Percentiles rank a stretch among this genome's conserved stretches.
Conservation (phyloP, 805 yeast genomes). For the Candida sonorensis region DNA sequence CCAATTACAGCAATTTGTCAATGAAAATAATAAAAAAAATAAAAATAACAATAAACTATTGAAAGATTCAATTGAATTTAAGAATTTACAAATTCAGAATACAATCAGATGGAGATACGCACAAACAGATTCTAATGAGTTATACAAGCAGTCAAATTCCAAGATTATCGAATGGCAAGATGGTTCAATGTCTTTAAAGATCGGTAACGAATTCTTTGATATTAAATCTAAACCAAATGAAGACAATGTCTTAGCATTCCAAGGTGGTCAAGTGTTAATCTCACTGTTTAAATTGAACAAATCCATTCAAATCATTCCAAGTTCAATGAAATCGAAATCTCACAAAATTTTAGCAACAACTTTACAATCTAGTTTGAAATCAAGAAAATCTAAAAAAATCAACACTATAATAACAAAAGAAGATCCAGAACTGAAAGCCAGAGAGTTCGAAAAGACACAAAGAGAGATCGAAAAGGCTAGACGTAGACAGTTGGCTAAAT, state of each 20-base stretch:
- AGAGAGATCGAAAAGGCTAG: slow-evolving; percentile 57
- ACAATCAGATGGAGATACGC: slow-evolving; percentile 94
- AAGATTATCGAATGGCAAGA: slow-evolving; percentile 93
- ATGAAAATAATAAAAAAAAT: slow-evolving; percentile 28
- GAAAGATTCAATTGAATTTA: slow-evolving; percentile 38
- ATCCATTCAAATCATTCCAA: slow-evolving; percentile 72
- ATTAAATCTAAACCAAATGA: slow-evolving; percentile 55
- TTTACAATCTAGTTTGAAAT: slow-evolving; percentile 42
- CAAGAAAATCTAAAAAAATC: slow-evolving; percentile 38
- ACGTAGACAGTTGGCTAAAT: slow-evolving; percentile 50
- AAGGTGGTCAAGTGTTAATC: slow-evolving; percentile 63
- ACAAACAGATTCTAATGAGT: slow-evolving; percentile 59
- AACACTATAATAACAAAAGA: slow-evolving; percentile 44
- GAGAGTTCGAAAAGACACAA: slow-evolving; percentile 60
- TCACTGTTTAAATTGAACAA: slow-evolving; percentile 60
- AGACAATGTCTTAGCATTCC: slow-evolving; percentile 70
- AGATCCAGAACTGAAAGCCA: slow-evolving; percentile 68
- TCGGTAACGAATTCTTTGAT: slow-evolving; percentile 86
- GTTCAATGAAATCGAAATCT: slow-evolving; percentile 81
- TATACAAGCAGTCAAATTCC: slow-evolving; percentile 81
- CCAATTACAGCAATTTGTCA: slow-evolving; percentile 43
- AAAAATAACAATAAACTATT: slow-evolving; percentile 39
- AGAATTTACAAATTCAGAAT: slow-evolving; percentile 35
- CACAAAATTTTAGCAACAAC: slow-evolving; percentile 76
- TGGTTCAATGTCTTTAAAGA: slow-evolving; percentile 76